Evolutionary conservation across 129 eudicot genomes (phyloP), one percentile per base, ranked within the genome.

Genomic region (Artemisia argyi): DNA sequence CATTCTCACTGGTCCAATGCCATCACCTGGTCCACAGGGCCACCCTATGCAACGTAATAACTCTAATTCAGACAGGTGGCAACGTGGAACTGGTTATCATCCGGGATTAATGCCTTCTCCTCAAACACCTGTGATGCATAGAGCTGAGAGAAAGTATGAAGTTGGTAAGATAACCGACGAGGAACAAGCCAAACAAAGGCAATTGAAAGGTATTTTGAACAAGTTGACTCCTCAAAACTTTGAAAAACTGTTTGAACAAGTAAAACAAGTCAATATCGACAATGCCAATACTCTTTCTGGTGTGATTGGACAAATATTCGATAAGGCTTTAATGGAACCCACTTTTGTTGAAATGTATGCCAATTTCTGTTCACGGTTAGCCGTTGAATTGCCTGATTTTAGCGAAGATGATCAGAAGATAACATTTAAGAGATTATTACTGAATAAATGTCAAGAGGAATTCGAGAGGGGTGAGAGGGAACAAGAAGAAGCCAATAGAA

Each of bases 161-260:
- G 84, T 94, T 26, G 98, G 98, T 69, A 94, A 94, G 76, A 57
- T 90, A 68, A 75, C 95, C 5, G 97, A 90, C 57, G 97, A 90
- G 78, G 98, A 94, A 75, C 84, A 90, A 61, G 92, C 87, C 4
- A 94, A 90, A 63, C 98, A 94, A 80, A 84, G 96, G 72, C 96
- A 73, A 79, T 77, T 94, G 76, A 94, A 94, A 68, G 87, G 82
- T 42, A 94, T 90, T n/a, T 16, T 94, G 24, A 94, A 90, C 77
- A 94, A 87, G 82, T 78, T 94, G 32, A 94, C 98, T 52, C 98
- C 98, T 7, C 97, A 94, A 51, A 94, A 94, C 80, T 94, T 94
- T 64, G 98, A 94, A 18, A 94, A 83, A 65, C 75, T 94, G 46
- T 94, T 94, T 51, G 92, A 94, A 58, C 98, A 89, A 84, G 98